A percentile compares a stretch with the other conserved stretches of the same genome.
phyloP scores from a whole-genome alignment of 345 rosid genomes.

The Dipteronia sinensis region DNA sequence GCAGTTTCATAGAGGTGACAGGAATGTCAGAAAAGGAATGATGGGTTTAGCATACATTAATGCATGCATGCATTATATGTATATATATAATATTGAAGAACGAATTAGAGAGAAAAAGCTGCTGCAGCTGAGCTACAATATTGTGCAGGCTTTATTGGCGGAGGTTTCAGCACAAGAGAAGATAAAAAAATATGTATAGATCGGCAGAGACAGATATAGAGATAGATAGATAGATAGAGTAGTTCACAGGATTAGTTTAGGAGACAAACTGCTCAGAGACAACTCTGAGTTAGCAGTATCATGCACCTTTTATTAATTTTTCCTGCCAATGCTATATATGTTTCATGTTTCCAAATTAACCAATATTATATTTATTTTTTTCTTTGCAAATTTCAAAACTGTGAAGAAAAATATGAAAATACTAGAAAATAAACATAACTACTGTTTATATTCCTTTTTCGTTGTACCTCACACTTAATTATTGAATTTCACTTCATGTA shows the following conservation, averaged over 20 bases:
- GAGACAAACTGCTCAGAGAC: conserved; percentile 24
- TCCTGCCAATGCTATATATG: too few species aligned
- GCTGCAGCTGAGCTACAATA: conserved; percentile 3
- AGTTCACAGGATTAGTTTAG: conserved; percentile 19
- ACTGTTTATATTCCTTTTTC: neutral
- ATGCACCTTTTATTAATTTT: neutral
- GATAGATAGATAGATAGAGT: neutral
- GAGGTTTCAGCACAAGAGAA: conserved; percentile 12
- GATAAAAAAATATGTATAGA: neutral
- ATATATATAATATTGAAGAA: neutral
- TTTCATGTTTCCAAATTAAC: too few species aligned
- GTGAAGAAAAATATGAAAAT: too few species aligned
- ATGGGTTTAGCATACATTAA: conserved; percentile 11
- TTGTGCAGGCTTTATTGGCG: conserved; percentile 19
- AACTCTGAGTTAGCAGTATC: conserved; percentile 25
- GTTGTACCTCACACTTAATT: neutral
- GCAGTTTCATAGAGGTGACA: conserved; percentile 7
- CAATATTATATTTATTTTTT: too few species aligned
- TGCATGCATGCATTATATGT: neutral
- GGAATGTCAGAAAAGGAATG: conserved; percentile 18
- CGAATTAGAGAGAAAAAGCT: conserved; percentile 4
- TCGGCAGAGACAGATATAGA: neutral
- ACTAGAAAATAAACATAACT: too few species aligned
- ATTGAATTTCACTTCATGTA: neutral
- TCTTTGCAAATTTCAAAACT: too few species aligned